A percentile compares a stretch with the other conserved stretches of the same genome.
These are phyloP conservation scores for Coprinellus micaceus DNA, from an alignment of 768 basidiomycete species.

Conservation along the genomic window DNA sequence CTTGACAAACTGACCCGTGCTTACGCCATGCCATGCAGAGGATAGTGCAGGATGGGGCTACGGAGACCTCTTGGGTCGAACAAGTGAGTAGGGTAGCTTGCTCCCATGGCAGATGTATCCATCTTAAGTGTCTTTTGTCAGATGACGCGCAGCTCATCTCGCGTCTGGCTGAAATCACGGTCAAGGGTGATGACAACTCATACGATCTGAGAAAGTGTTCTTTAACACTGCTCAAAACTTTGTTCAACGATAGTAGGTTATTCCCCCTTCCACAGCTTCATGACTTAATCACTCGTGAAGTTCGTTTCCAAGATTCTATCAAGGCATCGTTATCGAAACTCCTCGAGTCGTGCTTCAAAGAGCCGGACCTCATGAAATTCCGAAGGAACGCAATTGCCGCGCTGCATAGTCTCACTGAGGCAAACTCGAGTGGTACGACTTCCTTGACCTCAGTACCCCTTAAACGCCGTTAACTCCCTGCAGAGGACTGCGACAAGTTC, in stretches of 20 bases:
- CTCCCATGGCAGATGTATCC: too few species aligned
- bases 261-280: not conserved
- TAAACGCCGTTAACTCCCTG: not conserved
- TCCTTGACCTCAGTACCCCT: not conserved
- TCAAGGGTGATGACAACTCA: not conserved
- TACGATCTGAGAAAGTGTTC: not conserved
- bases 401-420: not conserved
- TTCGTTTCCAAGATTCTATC: not conserved
- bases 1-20: too few species aligned
- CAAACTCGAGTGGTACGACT: not conserved
- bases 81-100: not conserved
- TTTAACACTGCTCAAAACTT: not conserved
- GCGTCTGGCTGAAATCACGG: not conserved
- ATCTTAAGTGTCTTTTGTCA: too few species aligned
- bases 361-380: not conserved
- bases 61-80: not conserved
- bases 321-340: not conserved
- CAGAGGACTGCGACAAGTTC: not conserved
- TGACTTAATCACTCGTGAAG: not conserved
- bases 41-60: not conserved
- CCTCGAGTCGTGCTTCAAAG: not conserved
- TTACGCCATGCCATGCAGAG: too few species aligned
- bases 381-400: not conserved
- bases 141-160: not conserved
- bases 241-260: not conserved